Conservation (phyloP, 441 rosid genomes). For the Populus hybrid region DNA sequence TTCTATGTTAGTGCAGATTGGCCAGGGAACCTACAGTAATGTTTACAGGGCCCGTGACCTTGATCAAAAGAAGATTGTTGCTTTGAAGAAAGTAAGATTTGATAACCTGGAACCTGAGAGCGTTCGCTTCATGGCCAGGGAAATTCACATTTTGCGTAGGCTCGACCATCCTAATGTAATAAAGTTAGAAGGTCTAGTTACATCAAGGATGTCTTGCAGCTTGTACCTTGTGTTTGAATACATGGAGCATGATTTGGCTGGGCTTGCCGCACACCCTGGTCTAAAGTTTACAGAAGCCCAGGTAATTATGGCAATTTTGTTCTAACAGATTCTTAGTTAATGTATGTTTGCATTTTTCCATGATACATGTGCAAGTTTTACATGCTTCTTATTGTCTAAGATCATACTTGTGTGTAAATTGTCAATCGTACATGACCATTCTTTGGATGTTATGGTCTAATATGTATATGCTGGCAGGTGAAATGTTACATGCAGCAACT, state of each 20-base stretch:
- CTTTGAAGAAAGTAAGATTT: conserved; percentile 84
- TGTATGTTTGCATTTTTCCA: neutral
- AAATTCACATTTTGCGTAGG: conserved; percentile 85
- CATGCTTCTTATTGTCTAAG: neutral
- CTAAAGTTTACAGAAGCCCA: conserved; percentile 83
- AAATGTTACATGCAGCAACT: conserved; percentile 94
- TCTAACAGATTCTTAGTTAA: neutral
- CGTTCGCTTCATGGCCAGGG: conserved; percentile 56
- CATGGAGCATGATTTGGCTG: conserved; percentile 98
- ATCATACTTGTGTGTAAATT: neutral
- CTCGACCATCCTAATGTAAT: conserved; percentile 94
- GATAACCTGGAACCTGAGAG: conserved; percentile 97
- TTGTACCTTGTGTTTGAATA: conserved; percentile 86
- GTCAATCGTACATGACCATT: neutral
- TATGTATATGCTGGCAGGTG: conserved; percentile 42
- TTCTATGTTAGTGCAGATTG: conserved; percentile 61
- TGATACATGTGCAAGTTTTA: neutral
- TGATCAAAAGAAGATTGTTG: conserved; percentile 84
- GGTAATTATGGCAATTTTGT: conserved; percentile 32
- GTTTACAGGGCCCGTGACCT: conserved; percentile 95
- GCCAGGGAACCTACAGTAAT: conserved; percentile 97
- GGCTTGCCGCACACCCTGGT: conserved; percentile 86
- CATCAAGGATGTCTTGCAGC: conserved; percentile 27
- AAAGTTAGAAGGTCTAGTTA: conserved; percentile 93
- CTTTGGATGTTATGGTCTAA: conserved; percentile 5